phyloP scores from a whole-genome alignment of 2,329 filamentous ascomycete species.

The Acrodontium crateriforme region DNA sequence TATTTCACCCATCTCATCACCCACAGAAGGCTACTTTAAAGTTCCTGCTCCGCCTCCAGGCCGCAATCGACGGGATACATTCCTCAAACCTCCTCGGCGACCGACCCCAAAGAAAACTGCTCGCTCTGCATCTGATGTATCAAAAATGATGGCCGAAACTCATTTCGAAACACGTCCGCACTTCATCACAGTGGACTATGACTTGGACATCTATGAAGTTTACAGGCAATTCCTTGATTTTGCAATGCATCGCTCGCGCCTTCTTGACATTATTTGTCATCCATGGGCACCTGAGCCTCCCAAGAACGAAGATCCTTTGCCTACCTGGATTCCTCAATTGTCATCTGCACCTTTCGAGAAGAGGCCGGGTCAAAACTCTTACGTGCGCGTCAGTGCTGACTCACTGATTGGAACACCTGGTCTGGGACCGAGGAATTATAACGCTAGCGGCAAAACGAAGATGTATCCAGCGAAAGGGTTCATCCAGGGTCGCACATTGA shows the following conservation, averaged over 20 bases:
- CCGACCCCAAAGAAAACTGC: background rate
- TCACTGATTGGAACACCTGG: constrained; percentile 6
- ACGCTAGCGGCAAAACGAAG: constrained; percentile 2
- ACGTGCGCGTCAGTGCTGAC: constrained; percentile 5
- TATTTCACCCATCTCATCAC: constrained; percentile 1
- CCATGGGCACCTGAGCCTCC: constrained; percentile 6
- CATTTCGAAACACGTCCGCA: background rate
- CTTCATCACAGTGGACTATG: constrained; percentile 6
- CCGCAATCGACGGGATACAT: background rate
- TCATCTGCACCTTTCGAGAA: constrained; percentile 4
- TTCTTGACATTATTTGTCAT: constrained; percentile 6
- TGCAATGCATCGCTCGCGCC: constrained; percentile 2
- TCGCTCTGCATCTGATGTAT: background rate
- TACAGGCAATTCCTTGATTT: constrained; percentile 6
- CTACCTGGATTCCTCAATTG: constrained; percentile 6
- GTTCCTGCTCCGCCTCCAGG: no score
- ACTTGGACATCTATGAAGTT: constrained; percentile 3
- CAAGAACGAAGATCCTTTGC: constrained; percentile 1
- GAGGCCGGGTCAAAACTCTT: constrained; percentile 2
- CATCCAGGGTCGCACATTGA: constrained; percentile 1
- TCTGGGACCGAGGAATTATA: constrained; percentile 4
- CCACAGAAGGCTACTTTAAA: no score
- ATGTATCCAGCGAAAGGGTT: constrained; percentile 1
- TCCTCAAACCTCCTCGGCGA: background rate
- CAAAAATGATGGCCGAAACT: background rate